Evolutionary conservation across 179 eudicot genomes (phyloP).

Genomic region (Silene vulgaris): DNA sequence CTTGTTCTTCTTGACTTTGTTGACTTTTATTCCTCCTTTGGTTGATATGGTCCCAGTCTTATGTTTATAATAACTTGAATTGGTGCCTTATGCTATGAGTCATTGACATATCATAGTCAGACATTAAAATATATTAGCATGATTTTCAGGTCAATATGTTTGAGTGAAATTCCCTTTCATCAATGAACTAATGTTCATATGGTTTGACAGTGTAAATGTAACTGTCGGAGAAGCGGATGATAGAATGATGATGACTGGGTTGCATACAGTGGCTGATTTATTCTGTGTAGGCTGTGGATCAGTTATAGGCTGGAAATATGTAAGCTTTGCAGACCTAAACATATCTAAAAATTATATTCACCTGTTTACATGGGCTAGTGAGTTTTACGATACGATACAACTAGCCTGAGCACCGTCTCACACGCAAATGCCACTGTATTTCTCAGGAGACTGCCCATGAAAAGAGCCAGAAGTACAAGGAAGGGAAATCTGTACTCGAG

Average conservation of each 20-base stretch:
- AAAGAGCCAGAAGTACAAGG: slow-evolving; percentile 88
- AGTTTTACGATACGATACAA: neutral
- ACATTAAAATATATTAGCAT: neutral
- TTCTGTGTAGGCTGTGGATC: slow-evolving; percentile 94
- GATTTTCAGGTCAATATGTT: slow-evolving; percentile 14
- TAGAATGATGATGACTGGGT: slow-evolving; percentile 83
- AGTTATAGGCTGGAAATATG: slow-evolving; percentile 95
- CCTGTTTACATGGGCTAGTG: slow-evolving; percentile 2
- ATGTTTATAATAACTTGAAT: neutral
- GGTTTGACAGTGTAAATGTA: slow-evolving; percentile 70
- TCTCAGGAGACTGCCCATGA: slow-evolving; percentile 86
- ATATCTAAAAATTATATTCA: slow-evolving; percentile 6
- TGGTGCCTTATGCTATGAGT: neutral
- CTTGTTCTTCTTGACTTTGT: slow-evolving; percentile 4
- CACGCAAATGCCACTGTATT: no score
- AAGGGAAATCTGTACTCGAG: slow-evolving; percentile 95
- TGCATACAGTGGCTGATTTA: slow-evolving; percentile 85
- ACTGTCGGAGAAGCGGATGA: slow-evolving; percentile 70
- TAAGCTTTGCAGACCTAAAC: slow-evolving; percentile 43
- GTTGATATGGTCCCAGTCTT: neutral
- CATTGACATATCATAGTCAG: neutral
- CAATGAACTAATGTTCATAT: slow-evolving; percentile 4
- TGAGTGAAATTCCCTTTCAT: neutral
- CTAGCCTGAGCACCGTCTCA: no score
- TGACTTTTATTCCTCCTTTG: neutral